Conservation (phyloP, 495 filamentous ascomycete species). For the Aspergillus funiculosus region DNA sequence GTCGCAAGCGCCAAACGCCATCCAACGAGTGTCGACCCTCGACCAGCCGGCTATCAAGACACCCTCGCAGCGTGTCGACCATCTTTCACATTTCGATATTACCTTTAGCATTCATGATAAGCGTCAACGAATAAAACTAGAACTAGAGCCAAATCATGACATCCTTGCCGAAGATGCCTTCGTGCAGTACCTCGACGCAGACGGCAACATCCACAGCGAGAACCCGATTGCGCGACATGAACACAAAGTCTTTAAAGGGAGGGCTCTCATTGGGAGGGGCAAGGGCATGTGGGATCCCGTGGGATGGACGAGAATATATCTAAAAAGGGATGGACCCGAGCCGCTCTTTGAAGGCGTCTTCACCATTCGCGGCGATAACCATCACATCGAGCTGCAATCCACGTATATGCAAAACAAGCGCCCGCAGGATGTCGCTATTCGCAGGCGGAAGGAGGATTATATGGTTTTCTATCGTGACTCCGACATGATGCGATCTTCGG, state of each 20-base stretch:
- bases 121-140: constrained; percentile 66
- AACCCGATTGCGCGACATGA: constrained; percentile 64
- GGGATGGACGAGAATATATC: constrained; percentile 79
- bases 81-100: constrained; percentile 74
- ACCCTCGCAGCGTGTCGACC: constrained; percentile 69
- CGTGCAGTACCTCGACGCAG: constrained; percentile 61
- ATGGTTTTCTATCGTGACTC: constrained; percentile 93
- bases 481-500: constrained; percentile 52
- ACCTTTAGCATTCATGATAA: constrained; percentile 67
- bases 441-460: constrained; percentile 57
- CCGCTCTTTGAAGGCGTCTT: constrained; percentile 93
- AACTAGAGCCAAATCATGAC: constrained; percentile 87
- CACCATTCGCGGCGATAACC: constrained; percentile 68
- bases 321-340: constrained; percentile 65
- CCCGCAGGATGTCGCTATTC: constrained; percentile 63
- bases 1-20: constrained; percentile 68
- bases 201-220: constrained; percentile 56
- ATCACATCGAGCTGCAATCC: constrained; percentile 76
- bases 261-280: constrained; percentile 61
- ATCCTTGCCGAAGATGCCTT: constrained; percentile 72
- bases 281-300: constrained; percentile 66
- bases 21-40: constrained; percentile 66
- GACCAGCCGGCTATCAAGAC: constrained; percentile 74
- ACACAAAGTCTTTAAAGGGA: constrained; percentile 80
- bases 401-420: constrained; percentile 72